Evolutionary conservation across 345 rosid genomes (phyloP).

Genomic region (Citrus medica): DNA sequence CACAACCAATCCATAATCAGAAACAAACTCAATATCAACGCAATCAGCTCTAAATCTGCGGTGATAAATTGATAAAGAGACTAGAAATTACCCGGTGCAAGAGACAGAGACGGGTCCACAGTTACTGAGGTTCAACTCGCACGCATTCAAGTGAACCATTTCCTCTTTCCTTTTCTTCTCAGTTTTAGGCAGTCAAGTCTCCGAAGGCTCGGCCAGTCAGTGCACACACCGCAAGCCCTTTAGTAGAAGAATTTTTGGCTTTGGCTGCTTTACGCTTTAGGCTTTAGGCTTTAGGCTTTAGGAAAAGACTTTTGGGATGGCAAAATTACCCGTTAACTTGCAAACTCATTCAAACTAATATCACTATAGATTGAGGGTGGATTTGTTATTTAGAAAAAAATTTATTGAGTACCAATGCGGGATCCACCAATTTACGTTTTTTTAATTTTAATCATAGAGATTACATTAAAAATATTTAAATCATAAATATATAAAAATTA

Average conservation of each 20-base stretch:
- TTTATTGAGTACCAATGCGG: no score
- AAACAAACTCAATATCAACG: background rate
- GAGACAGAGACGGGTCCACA: background rate
- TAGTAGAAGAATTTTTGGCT: background rate
- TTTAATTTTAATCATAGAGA: no score
- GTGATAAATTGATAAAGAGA: background rate
- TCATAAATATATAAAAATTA: no score
- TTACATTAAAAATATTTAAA: no score
- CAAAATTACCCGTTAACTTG: no score
- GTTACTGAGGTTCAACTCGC: background rate
- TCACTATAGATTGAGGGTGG: no score
- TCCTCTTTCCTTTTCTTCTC: background rate
- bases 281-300: background rate
- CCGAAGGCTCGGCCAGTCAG: background rate
- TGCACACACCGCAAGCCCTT: background rate
- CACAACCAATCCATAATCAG: background rate
- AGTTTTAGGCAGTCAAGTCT: background rate
- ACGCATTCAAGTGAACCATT: background rate
- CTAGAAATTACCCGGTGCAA: background rate
- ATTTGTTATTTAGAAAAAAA: no score
- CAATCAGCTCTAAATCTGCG: background rate
- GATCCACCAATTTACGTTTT: no score
- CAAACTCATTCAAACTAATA: no score
- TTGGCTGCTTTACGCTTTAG: background rate
- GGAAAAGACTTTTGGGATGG: background rate